Conservation (phyloP, 2,329 filamentous ascomycete genomes). For the Rhytidhysteron rufulum region DNA sequence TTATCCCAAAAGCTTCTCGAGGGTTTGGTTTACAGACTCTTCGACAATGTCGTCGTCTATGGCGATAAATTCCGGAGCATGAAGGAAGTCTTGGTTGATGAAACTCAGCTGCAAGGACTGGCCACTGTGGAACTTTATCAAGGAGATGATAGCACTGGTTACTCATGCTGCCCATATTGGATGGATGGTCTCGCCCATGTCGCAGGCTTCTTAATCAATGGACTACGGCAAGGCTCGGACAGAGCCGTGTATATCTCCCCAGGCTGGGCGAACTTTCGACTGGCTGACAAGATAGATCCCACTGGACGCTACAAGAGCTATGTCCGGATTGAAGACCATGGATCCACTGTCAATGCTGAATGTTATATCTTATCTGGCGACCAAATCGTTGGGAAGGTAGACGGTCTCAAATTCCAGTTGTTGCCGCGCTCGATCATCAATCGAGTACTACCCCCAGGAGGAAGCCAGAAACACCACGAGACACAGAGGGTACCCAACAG, state of each 20-base stretch:
- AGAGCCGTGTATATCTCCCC: conserved; percentile 3
- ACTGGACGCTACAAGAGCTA: conserved; percentile 4
- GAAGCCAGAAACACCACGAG: no score
- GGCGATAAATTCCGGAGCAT: conserved; percentile 29
- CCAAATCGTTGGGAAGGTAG: neutral
- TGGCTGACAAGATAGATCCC: neutral
- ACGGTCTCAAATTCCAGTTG: neutral
- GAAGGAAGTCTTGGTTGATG: conserved; percentile 34
- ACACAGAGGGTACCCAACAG: no score
- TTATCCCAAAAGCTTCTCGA: neutral
- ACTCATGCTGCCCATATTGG: conserved; percentile 2
- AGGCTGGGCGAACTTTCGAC: conserved; percentile 7
- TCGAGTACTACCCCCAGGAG: neutral
- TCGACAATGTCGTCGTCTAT: conserved; percentile 14
- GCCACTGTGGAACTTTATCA: conserved; percentile 8
- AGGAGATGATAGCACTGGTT: neutral
- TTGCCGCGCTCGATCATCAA: neutral
- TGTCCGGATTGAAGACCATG: conserved; percentile 6
- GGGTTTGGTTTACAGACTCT: neutral
- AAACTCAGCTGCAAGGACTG: conserved; percentile 27
- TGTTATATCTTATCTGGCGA: neutral
- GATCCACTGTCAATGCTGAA: neutral
- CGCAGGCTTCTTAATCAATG: conserved; percentile 9
- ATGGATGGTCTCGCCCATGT: conserved; percentile 9
- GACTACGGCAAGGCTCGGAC: neutral